phyloP scores from a whole-genome alignment of 208 protist species.

The Leishmania arabica region DNA sequence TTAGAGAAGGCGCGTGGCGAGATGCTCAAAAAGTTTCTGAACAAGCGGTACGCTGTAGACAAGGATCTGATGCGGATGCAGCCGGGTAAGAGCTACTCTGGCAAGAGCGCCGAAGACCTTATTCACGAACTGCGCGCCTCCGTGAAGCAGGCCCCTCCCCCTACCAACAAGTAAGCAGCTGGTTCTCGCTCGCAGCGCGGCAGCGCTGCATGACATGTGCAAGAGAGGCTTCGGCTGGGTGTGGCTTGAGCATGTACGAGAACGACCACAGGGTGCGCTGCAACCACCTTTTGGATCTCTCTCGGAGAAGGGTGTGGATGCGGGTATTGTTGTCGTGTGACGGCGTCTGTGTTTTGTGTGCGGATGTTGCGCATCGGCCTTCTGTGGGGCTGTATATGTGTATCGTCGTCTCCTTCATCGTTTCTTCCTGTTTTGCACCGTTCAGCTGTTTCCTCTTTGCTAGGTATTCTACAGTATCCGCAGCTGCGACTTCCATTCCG shows the following conservation, averaged over 20 bases:
- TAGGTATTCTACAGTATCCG: background rate
- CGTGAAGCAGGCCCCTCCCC: constrained; percentile 33
- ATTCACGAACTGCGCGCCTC: constrained; percentile 81
- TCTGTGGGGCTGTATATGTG: background rate
- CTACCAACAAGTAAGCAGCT: constrained; percentile 23
- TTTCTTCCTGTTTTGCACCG: background rate
- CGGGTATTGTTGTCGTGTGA: background rate
- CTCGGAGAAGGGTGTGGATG: background rate
- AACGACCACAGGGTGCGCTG: background rate
- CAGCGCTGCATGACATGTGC: background rate
- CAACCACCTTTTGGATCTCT: background rate
- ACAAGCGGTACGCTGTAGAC: constrained; percentile 92
- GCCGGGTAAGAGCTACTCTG: constrained; percentile 78
- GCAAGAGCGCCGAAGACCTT: constrained; percentile 88
- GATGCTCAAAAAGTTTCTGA: constrained; percentile 94
- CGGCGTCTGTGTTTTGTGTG: background rate
- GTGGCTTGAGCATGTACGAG: background rate
- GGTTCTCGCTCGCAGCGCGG: background rate
- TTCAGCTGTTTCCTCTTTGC: background rate
- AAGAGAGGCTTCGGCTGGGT: background rate
- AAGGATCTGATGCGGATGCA: constrained; percentile 94
- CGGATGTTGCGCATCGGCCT: background rate
- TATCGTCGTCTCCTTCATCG: background rate
- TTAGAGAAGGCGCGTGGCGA: constrained; percentile 89
- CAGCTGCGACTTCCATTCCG: background rate